A percentile compares a stretch with the other conserved stretches of the same genome.
Evolutionary conservation across 306 rosid species (phyloP).

Genomic region (Nissolia schottii): DNA sequence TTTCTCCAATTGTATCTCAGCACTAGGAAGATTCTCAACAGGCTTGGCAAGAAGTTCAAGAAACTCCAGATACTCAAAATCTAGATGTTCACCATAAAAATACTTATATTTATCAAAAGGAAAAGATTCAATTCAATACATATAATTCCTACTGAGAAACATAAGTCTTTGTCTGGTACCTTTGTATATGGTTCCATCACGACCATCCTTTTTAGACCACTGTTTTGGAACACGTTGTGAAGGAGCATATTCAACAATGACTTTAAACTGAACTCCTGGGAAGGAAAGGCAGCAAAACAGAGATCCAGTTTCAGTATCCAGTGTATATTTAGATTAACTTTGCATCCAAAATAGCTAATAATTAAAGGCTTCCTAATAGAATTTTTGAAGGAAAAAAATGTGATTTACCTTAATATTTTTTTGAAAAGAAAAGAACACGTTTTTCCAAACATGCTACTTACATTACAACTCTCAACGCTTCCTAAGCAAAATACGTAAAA

Average conservation of each 20-base stretch:
- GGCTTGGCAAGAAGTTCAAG: slow-evolving; percentile 69
- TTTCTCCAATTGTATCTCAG: slow-evolving; percentile 75
- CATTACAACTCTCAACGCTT: not conserved
- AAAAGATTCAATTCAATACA: slow-evolving; percentile 21
- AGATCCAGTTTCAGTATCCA: slow-evolving; percentile 1
- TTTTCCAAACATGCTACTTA: not conserved
- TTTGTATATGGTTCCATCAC: slow-evolving; percentile 64
- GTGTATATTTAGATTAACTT: not conserved
- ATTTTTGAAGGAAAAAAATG: too few species aligned
- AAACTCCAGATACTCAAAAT: slow-evolving; percentile 72
- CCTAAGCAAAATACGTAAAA: not conserved
- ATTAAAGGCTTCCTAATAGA: not conserved
- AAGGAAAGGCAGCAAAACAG: slow-evolving; percentile 3
- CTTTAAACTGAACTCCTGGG: slow-evolving; percentile 64
- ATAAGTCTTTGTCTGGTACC: slow-evolving; percentile 34
- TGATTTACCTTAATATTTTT: too few species aligned
- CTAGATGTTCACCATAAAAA: slow-evolving; percentile 53
- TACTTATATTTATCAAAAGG: slow-evolving; percentile 35
- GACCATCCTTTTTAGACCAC: slow-evolving; percentile 56
- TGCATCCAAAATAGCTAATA: not conserved
- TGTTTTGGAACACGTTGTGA: slow-evolving; percentile 71
- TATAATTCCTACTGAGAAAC: slow-evolving; percentile 25
- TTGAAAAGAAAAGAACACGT: too few species aligned
- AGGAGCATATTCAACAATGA: slow-evolving; percentile 69
- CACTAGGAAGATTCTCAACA: slow-evolving; percentile 78